These are phyloP conservation scores for Epichloe uncinata DNA, from an alignment of 2,329 filamentous ascomycete species.

Conservation along the genomic window DNA sequence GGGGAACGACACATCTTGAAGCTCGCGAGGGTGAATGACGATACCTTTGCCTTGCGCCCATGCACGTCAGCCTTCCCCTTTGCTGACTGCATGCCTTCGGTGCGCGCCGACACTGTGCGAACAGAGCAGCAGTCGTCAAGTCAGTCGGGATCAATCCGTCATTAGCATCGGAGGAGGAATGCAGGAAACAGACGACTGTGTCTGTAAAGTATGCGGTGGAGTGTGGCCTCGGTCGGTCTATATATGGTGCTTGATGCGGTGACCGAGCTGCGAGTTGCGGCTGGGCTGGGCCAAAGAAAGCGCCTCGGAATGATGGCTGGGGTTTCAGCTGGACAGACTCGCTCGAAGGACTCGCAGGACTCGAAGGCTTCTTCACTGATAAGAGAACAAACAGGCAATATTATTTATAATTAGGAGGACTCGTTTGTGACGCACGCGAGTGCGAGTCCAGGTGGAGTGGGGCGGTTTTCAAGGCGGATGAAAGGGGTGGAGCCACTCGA, in stretches of 20 bases:
- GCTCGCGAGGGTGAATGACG: too few relatives aligned
- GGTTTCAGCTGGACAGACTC: too few relatives aligned
- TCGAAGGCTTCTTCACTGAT: too few relatives aligned
- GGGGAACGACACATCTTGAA: neutral
- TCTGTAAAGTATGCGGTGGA: neutral
- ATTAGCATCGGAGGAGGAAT: neutral
- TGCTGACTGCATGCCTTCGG: conserved; percentile 36
- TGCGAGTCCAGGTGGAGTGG: too few relatives aligned
- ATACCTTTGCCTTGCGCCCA: conserved; percentile 49
- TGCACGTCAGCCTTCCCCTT: conserved; percentile 44
- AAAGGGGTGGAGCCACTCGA: too few relatives aligned
- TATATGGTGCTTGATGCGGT: neutral
- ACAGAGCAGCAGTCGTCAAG: neutral
- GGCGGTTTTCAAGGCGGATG: neutral
- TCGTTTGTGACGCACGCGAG: too few relatives aligned
- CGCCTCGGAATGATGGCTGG: too few relatives aligned
- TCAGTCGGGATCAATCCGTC: neutral
- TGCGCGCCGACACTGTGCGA: conserved; percentile 10
- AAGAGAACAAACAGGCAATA: too few relatives aligned
- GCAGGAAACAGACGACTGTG: neutral
- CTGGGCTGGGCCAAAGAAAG: too few relatives aligned
- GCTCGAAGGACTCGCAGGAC: too few relatives aligned
- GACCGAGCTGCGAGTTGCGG: neutral
- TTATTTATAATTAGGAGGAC: too few relatives aligned
- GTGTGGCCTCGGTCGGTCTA: neutral